phyloP scores from a whole-genome alignment of 208 protist species.

The Trypanosoma melophagium region DNA sequence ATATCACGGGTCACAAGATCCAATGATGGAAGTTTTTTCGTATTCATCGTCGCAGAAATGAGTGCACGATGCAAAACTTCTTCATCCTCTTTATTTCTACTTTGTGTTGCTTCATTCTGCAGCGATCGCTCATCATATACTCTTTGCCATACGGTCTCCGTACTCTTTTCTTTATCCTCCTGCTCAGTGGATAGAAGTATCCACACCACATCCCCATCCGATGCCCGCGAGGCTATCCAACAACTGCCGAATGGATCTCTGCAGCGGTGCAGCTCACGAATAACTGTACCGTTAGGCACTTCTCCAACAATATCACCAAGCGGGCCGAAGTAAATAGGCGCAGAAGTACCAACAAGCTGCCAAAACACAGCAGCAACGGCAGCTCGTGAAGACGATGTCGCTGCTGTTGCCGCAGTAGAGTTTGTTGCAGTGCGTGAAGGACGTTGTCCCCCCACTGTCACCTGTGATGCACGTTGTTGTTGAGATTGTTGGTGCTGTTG shows the following conservation, averaged over 20 bases:
- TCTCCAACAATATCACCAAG: slow-evolving; percentile 60
- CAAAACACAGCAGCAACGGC: slow-evolving; percentile 38
- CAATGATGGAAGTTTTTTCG: slow-evolving; percentile 7
- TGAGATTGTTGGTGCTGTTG: too few species aligned
- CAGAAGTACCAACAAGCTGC: slow-evolving; percentile 38
- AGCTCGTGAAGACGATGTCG: not conserved
- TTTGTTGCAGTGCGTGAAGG: not conserved
- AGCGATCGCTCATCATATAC: slow-evolving; percentile 34
- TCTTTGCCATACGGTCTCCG: slow-evolving; percentile 28
- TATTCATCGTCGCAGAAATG: slow-evolving; percentile 1
- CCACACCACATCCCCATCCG: slow-evolving; percentile 54
- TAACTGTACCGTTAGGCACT: slow-evolving; percentile 43
- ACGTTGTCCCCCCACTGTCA: not conserved
- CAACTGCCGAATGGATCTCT: slow-evolving; percentile 65
- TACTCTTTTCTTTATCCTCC: not conserved
- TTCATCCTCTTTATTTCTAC: not conserved
- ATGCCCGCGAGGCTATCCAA: slow-evolving; percentile 55
- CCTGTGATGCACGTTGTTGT: not conserved
- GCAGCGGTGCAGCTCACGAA: slow-evolving; percentile 57
- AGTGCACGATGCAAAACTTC: not conserved
- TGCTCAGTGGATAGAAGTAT: slow-evolving; percentile 16
- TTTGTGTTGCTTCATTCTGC: too few species aligned
- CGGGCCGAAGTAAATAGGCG: slow-evolving; percentile 52
- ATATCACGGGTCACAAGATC: slow-evolving; percentile 11
- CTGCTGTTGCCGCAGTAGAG: not conserved